A percentile compares a stretch with the other conserved stretches of the same genome.
Evolutionary conservation across 345 rosid species (phyloP).

Genomic region (Ailanthus altissimus): DNA sequence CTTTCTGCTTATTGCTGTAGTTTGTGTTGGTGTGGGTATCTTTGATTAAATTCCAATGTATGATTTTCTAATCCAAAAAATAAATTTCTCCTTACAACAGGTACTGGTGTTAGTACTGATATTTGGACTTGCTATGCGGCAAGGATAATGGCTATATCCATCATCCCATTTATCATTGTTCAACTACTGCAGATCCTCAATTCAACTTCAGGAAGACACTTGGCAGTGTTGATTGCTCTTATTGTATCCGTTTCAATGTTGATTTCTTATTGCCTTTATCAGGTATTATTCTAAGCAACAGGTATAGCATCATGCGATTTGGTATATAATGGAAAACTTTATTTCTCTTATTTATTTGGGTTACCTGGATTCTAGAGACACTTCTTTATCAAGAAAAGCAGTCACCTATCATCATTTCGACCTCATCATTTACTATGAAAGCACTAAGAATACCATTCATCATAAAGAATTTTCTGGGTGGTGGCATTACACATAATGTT

Average conservation of each 20-base stretch:
- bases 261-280: conserved; percentile 84
- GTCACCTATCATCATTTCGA: not conserved
- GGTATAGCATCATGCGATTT: not conserved
- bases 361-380: not conserved
- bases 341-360: not conserved
- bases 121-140: conserved; percentile 84
- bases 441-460: not conserved
- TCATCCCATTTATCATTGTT: conserved; percentile 81
- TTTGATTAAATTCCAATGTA: not conserved
- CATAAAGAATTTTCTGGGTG: not conserved
- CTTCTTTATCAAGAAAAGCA: not conserved
- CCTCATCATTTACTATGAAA: not conserved
- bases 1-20: not conserved
- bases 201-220: conserved; percentile 72
- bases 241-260: conserved; percentile 54
- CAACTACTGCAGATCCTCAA: conserved; percentile 71
- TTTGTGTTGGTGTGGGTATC: not conserved
- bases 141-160: conserved; percentile 73
- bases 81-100: conserved; percentile 30
- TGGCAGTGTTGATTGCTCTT: conserved; percentile 68
- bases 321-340: not conserved
- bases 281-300: conserved; percentile 46
- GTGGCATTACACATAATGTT: not conserved
- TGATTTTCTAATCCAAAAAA: not conserved
- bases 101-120: conserved; percentile 76